phyloP scores from a whole-genome alignment of 352 stramenopile species.

The Paralagenidium karlingii region DNA sequence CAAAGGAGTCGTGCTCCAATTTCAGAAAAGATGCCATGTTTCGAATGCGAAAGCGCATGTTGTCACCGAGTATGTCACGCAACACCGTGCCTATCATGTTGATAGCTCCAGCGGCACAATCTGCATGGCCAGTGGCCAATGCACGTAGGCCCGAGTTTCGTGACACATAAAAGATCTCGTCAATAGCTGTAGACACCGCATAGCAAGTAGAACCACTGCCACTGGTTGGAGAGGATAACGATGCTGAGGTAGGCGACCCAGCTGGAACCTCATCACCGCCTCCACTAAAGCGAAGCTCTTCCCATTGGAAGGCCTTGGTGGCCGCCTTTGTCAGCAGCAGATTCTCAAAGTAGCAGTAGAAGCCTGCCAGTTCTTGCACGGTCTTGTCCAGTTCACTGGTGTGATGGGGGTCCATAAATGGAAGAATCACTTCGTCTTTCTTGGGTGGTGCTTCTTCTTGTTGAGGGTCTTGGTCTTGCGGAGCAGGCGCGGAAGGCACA shows the following conservation, averaged over 20 bases:
- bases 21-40: conserved; percentile 54
- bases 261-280: neutral
- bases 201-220: conserved; percentile 14
- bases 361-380: conserved; percentile 74
- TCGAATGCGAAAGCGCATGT: conserved; percentile 64
- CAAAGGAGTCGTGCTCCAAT: conserved; percentile 38
- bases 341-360: conserved; percentile 83
- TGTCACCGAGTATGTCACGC: conserved; percentile 60
- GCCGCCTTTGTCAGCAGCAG: conserved; percentile 61
- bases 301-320: conserved; percentile 74
- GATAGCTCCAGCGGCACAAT: conserved; percentile 69
- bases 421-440: conserved; percentile 15
- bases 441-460: conserved; percentile 1
- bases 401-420: too few relatives aligned
- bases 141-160: conserved; percentile 68
- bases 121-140: conserved; percentile 68
- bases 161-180: conserved; percentile 82
- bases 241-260: neutral
- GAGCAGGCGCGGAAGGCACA: conserved; percentile 1
- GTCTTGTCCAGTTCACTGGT: conserved; percentile 67
- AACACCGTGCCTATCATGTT: conserved; percentile 82
- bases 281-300: conserved; percentile 53
- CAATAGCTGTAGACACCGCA: conserved; percentile 71
- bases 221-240: conserved; percentile 7
- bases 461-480: conserved; percentile 1